Evolutionary conservation across 225 moss, liverwort and hornwort species (phyloP).

Genomic region (Thuidium tamariscinum): DNA sequence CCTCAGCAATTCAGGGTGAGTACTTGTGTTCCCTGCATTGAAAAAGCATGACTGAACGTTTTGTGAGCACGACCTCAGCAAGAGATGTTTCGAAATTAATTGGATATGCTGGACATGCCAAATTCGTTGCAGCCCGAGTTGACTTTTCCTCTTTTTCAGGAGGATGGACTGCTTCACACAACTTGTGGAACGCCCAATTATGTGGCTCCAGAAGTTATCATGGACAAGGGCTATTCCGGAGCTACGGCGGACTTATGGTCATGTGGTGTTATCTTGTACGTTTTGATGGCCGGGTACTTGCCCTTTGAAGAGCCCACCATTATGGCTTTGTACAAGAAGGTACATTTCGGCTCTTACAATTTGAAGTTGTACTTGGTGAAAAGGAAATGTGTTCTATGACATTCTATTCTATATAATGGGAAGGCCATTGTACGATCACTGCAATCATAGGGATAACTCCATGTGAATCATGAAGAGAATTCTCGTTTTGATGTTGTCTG

Average conservation of each 20-base stretch:
- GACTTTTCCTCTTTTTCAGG: background rate
- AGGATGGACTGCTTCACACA: conserved; percentile 41
- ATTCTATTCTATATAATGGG: background rate
- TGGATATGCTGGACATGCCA: background rate
- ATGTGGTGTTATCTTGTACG: conserved; percentile 46
- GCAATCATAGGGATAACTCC: background rate
- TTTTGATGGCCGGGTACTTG: conserved; percentile 43
- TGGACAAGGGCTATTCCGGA: conserved; percentile 49
- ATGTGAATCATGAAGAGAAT: background rate
- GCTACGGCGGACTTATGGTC: conserved; percentile 56
- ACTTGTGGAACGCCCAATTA: conserved; percentile 55
- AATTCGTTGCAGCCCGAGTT: background rate
- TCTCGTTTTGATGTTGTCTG: background rate
- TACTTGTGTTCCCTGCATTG: background rate
- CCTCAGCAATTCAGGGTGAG: conserved; percentile 87
- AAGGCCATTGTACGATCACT: background rate
- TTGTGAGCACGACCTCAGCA: background rate
- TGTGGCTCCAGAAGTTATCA: conserved; percentile 52
- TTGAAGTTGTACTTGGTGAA: background rate
- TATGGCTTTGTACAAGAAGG: conserved; percentile 40
- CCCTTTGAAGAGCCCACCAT: conserved; percentile 44
- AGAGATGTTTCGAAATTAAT: background rate
- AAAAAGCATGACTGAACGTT: background rate
- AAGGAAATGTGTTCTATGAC: background rate
- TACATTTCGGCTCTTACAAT: background rate